Evolutionary conservation across 2,329 filamentous ascomycete species (phyloP).

Genomic region (Colletotrichum filicis): DNA sequence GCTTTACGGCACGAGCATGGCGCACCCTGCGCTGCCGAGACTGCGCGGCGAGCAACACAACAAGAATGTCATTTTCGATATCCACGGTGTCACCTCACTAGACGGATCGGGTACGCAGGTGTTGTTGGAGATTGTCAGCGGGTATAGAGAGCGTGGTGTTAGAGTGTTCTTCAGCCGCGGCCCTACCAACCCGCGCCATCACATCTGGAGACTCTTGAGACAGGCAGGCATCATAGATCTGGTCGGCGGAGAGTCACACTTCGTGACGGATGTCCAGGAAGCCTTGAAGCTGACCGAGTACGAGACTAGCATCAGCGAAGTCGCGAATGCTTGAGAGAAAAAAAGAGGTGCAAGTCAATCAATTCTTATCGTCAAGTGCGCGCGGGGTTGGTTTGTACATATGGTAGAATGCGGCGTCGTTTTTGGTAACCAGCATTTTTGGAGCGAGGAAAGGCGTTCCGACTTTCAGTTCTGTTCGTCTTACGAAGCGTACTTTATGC

Average conservation of each 20-base stretch:
- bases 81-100: constrained; percentile 95
- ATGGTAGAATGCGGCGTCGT: constrained; percentile 19
- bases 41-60: constrained; percentile 84
- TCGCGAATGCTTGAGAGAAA: constrained; percentile 1
- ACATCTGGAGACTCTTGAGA: constrained; percentile 79
- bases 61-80: constrained; percentile 94
- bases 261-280: constrained; percentile 85
- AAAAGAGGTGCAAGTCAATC: background rate
- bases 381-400: background rate
- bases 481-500: background rate
- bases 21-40: constrained; percentile 88
- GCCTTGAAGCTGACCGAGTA: constrained; percentile 84
- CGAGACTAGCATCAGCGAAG: constrained; percentile 60
- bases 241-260: constrained; percentile 81
- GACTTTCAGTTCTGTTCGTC: background rate
- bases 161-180: constrained; percentile 78
- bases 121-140: constrained; percentile 85
- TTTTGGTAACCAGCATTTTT: constrained; percentile 22
- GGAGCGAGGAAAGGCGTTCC: constrained; percentile 1
- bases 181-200: constrained; percentile 56
- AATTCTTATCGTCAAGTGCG: background rate
- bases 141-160: constrained; percentile 81
- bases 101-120: constrained; percentile 96
- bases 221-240: constrained; percentile 86
- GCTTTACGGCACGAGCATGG: constrained; percentile 85